A percentile compares a stretch with the other conserved stretches of the same genome.
These are phyloP conservation scores for Cytospora piceicola DNA, from an alignment of 2,329 filamentous ascomycete genomes.

Conservation along the genomic window DNA sequence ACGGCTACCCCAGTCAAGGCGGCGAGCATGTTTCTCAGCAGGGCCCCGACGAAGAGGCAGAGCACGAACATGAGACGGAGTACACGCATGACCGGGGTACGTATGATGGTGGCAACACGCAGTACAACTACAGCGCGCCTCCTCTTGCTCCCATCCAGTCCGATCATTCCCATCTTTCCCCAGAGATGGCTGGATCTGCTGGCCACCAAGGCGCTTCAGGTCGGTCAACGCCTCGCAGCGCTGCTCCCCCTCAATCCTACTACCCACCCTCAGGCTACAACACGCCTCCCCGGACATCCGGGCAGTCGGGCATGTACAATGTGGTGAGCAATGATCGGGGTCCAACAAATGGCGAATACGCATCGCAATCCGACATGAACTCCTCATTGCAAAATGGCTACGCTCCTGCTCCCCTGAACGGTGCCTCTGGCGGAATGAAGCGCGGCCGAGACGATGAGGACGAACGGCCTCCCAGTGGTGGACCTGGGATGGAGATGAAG, in stretches of 20 bases:
- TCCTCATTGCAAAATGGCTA: slow-evolving; percentile 65
- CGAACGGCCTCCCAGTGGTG: slow-evolving; percentile 39
- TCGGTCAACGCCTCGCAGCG: slow-evolving; percentile 82
- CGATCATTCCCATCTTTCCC: slow-evolving; percentile 76
- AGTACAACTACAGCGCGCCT: slow-evolving; percentile 78
- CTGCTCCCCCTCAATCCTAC: slow-evolving; percentile 71
- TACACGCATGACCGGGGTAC: slow-evolving; percentile 82
- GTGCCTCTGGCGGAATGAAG: slow-evolving; percentile 51
- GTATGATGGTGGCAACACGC: slow-evolving; percentile 72
- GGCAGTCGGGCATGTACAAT: slow-evolving; percentile 84
- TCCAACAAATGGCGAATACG: slow-evolving; percentile 71
- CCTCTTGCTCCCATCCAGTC: slow-evolving; percentile 68
- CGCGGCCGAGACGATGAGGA: slow-evolving; percentile 50
- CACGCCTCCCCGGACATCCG: slow-evolving; percentile 73
- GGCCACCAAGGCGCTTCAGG: slow-evolving; percentile 79
- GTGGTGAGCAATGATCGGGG: slow-evolving; percentile 82
- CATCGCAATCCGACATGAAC: slow-evolving; percentile 64
- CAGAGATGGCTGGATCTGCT: slow-evolving; percentile 83
- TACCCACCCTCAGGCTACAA: slow-evolving; percentile 75
- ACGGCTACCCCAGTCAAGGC: slow-evolving; percentile 60
- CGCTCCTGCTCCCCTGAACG: slow-evolving; percentile 67
- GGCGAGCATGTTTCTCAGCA: slow-evolving; percentile 59
- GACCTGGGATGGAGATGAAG: slow-evolving; percentile 40
- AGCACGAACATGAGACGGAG: slow-evolving; percentile 76
- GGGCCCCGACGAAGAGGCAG: slow-evolving; percentile 67